Base-by-base conservation (phyloP, 2,329 filamentous ascomycete species). In the Diaporthe amygdali region DNA sequence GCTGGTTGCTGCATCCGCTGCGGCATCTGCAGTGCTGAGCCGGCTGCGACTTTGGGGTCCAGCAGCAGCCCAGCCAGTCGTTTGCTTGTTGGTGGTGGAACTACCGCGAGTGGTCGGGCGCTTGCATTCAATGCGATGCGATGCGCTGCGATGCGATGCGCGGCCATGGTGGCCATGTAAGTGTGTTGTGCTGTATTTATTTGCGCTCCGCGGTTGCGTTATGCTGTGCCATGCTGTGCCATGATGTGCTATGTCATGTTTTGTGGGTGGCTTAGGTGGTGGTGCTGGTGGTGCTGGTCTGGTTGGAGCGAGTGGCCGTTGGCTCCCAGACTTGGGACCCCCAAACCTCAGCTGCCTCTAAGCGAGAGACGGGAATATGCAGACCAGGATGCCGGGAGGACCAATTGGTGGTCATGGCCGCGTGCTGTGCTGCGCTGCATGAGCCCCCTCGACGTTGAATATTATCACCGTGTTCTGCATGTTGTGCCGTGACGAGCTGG, bases 331-430 rank as follows among this genome's bases (percentile, higher is more conserved):
- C 41, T 49, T 61, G 17, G 55, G 25, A 54, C 46, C 41, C 25
- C 56, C 54, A 52, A 52, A n/a, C 27, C n/a, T 61, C 66, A 68
- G 66, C 66, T 68, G 41, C 52, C 22, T 64, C 32, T 25, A 52
- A 41, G 67, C 67, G 47, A 64, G 30, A 49, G 59, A 49, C 59
- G 59, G 59, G 59, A 64, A 27, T 64, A 64, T 64, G 59, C 59
- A 64, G 59, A 10, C 41, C 59, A 47, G 44, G 59, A 49, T 64
- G 27, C 59, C 59, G 44, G 41, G 59, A 41, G 10, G 32, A 37
- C 41, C 59, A 64, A 41, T 64, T 25, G 22, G 17, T 22, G 12
- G 41, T 32, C 59, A 44, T 37, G 44, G 2, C 59, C 27, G 41
- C 27, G 51, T 32, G 51, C 59, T n/a, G 27, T 63, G 41, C 41